These are phyloP conservation scores for Imleria badia DNA, from an alignment of 768 basidiomycete genomes.

Conservation along the genomic window DNA sequence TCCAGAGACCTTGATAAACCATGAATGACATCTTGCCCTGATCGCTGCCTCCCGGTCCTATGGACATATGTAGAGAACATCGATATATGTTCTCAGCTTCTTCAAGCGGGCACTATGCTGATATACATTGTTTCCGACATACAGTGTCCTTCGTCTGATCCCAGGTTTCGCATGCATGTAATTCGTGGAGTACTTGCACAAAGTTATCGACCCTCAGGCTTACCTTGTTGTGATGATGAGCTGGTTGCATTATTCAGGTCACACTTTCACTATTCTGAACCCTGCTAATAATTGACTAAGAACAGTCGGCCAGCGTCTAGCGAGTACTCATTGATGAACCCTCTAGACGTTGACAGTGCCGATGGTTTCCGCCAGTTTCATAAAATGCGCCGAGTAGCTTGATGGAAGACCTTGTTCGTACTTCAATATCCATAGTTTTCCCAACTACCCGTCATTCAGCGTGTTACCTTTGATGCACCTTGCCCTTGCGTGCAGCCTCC, in stretches of 20 bases:
- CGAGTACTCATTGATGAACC: constrained; percentile 51
- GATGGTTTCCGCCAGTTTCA: constrained; percentile 48
- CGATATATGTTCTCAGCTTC: constrained; percentile 50
- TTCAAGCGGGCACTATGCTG: constrained; percentile 34
- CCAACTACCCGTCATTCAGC: no score
- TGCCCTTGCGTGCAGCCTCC: no score
- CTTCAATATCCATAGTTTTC: no score
- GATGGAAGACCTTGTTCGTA: constrained; percentile 44
- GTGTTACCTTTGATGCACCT: no score
- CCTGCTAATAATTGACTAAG: no score
- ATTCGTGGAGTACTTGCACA: constrained; percentile 20
- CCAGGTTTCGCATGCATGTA: constrained; percentile 13
- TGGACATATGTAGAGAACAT: constrained; percentile 26
- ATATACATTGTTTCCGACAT: constrained; percentile 37
- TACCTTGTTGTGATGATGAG: no score
- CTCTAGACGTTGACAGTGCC: constrained; percentile 48
- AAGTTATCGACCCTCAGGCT: constrained; percentile 44
- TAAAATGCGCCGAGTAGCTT: constrained; percentile 45
- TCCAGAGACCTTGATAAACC: constrained; percentile 43
- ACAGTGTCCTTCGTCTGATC: constrained; percentile 27
- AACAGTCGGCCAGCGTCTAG: no score
- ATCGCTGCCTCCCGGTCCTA: constrained; percentile 36
- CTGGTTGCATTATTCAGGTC: no score
- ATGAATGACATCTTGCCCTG: constrained; percentile 46
- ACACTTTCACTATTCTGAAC: no score